Percentiles rank a stretch among this genome's conserved stretches.
Conservation (phyloP, 495 filamentous ascomycete genomes). For the Hypoxylon lenormandii region DNA sequence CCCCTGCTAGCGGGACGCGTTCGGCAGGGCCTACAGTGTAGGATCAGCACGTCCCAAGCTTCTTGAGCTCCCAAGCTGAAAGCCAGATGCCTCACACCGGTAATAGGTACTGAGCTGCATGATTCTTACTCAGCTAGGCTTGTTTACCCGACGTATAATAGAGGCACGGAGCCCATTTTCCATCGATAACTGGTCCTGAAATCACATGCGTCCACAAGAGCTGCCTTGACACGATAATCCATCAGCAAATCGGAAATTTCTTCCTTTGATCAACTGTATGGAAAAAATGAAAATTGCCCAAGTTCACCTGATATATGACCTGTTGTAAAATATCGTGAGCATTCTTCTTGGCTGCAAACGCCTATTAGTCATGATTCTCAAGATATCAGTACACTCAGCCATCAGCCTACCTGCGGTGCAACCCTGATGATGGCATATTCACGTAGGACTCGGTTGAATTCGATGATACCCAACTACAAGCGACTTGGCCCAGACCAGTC, state of each 20-base stretch:
- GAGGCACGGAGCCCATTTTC: conserved; percentile 10
- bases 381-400: conserved; percentile 14
- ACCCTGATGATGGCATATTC: conserved; percentile 1
- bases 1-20: conserved; percentile 24
- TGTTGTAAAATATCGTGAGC: neutral
- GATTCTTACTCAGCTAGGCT: conserved; percentile 14
- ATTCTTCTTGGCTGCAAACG: neutral
- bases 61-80: conserved; percentile 13
- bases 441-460: neutral
- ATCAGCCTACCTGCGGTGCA: conserved; percentile 13
- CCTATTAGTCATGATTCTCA: conserved; percentile 15
- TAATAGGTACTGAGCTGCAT: conserved; percentile 6
- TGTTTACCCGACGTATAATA: conserved; percentile 22
- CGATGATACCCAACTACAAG: conserved; percentile 8
- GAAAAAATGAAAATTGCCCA: neutral
- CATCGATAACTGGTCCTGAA: conserved; percentile 6
- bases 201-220: conserved; percentile 1
- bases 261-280: conserved; percentile 1
- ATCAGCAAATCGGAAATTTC: conserved; percentile 19
- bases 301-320: conserved; percentile 11
- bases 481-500: conserved; percentile 18
- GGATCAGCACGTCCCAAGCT: neutral
- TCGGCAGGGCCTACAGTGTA: conserved; percentile 10
- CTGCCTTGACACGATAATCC: neutral
- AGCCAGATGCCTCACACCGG: conserved; percentile 1